Conservation (phyloP, 495 filamentous ascomycete genomes). For the Staphylotrichum longicolle region DNA sequence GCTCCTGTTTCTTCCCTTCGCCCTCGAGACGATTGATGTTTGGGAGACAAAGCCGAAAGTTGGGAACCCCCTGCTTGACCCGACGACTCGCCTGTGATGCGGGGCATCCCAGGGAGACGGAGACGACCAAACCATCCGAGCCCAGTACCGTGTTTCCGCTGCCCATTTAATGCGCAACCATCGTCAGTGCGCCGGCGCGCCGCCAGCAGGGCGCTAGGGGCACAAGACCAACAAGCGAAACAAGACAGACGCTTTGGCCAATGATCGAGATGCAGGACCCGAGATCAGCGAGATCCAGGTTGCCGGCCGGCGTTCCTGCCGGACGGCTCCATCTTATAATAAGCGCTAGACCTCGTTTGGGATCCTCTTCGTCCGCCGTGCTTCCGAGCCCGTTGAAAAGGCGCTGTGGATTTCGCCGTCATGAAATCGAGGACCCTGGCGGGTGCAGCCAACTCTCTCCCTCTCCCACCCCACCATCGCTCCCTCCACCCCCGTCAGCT, state of each 20-base stretch:
- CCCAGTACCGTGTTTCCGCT: constrained; percentile 8
- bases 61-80: background rate
- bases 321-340: background rate
- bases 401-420: no score
- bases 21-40: constrained; percentile 9
- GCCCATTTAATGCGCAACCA: background rate
- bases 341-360: constrained; percentile 12
- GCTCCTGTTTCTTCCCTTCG: background rate
- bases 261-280: constrained; percentile 23
- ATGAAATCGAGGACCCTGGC: background rate
- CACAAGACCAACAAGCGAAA: constrained; percentile 1
- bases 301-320: constrained; percentile 9
- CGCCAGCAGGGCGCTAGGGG: background rate
- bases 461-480: no score
- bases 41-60: background rate
- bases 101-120: constrained; percentile 6
- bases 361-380: constrained; percentile 2
- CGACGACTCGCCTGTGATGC: constrained; percentile 10
- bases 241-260: constrained; percentile 9
- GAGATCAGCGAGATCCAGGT: constrained; percentile 20
- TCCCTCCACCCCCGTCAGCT: background rate
- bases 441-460: no score
- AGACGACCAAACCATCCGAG: constrained; percentile 5
- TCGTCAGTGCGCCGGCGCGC: background rate
- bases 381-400: background rate